Percentiles rank a stretch among this genome's conserved stretches.
phyloP scores from a whole-genome alignment of 768 basidiomycete species.

The Leccinellum rugosiceps region DNA sequence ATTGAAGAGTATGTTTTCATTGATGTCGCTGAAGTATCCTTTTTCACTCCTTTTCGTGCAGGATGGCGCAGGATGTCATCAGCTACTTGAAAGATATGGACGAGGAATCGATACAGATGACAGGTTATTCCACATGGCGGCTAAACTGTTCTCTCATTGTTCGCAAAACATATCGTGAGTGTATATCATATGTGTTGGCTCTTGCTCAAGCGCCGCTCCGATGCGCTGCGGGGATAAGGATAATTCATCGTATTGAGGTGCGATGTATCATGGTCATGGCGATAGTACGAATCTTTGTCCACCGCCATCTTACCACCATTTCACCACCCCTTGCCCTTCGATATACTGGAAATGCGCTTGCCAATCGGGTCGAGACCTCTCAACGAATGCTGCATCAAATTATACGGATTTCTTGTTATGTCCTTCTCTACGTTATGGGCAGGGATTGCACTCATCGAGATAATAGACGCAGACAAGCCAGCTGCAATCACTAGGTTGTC shows the following conservation, averaged over 20 bases:
- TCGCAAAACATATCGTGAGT: constrained; percentile 43
- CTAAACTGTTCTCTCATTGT: constrained; percentile 76
- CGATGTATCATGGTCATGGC: constrained; percentile 98
- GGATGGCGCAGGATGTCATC: constrained; percentile 94
- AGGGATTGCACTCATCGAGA: background rate
- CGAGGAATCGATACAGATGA: constrained; percentile 87
- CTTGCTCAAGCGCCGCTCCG: background rate
- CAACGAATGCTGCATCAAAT: constrained; percentile 94
- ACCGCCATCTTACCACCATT: background rate
- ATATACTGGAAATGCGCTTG: constrained; percentile 94
- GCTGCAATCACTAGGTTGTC: constrained; percentile 77
- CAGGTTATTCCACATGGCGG: constrained; percentile 95
- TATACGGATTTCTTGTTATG: constrained; percentile 93
- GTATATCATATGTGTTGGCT: background rate
- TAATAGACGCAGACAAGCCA: constrained; percentile 91
- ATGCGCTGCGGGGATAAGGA: constrained; percentile 29
- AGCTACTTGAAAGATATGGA: constrained; percentile 93
- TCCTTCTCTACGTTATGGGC: constrained; percentile 24
- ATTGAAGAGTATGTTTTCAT: constrained; percentile 78
- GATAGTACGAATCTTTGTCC: constrained; percentile 59
- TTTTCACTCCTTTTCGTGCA: constrained; percentile 29
- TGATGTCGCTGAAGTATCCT: background rate
- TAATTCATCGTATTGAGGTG: constrained; percentile 48
- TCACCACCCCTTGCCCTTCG: constrained; percentile 83
- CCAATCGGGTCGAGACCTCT: constrained; percentile 95